A percentile compares a stretch with the other conserved stretches of the same genome.
These are phyloP conservation scores for Leucocoprinus sp. DNA, from an alignment of 768 basidiomycete species.

Conservation along the genomic window DNA sequence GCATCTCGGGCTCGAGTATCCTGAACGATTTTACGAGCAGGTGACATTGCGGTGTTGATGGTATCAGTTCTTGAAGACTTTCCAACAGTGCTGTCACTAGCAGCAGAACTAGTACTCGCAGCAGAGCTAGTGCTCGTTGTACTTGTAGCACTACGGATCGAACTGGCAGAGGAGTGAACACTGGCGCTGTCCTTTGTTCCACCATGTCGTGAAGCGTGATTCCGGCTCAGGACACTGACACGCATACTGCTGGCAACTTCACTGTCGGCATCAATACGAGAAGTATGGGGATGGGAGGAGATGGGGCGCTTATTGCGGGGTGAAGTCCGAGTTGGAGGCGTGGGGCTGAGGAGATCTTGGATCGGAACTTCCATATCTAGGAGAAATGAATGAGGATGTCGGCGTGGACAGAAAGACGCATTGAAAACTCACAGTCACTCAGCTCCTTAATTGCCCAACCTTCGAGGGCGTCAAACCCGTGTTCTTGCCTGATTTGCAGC, in stretches of 20 bases:
- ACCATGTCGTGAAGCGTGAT: slow-evolving; percentile 10
- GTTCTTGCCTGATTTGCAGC: slow-evolving; percentile 62
- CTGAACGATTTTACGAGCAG: slow-evolving; percentile 21
- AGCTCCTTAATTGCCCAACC: slow-evolving; percentile 88
- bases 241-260: slow-evolving; percentile 38
- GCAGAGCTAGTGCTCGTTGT: slow-evolving; percentile 3
- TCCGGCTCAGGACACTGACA: slow-evolving; percentile 32
- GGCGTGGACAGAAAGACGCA: background rate
- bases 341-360: slow-evolving; percentile 59
- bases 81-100: slow-evolving; percentile 11
- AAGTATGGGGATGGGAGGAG: slow-evolving; percentile 26
- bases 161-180: slow-evolving; percentile 8
- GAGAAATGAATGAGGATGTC: background rate
- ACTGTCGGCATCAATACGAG: slow-evolving; percentile 30
- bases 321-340: slow-evolving; percentile 15
- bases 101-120: slow-evolving; percentile 9
- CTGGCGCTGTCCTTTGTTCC: background rate
- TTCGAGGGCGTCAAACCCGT: slow-evolving; percentile 80
- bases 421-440: slow-evolving; percentile 56
- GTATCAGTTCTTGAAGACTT: slow-evolving; percentile 4
- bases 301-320: slow-evolving; percentile 13
- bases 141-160: slow-evolving; percentile 11
- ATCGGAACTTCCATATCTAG: slow-evolving; percentile 74
- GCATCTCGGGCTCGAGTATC: slow-evolving; percentile 17
- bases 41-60: slow-evolving; percentile 19